Base-by-base conservation (phyloP, 257 asterid genomes). In the Datura wrightii region DNA sequence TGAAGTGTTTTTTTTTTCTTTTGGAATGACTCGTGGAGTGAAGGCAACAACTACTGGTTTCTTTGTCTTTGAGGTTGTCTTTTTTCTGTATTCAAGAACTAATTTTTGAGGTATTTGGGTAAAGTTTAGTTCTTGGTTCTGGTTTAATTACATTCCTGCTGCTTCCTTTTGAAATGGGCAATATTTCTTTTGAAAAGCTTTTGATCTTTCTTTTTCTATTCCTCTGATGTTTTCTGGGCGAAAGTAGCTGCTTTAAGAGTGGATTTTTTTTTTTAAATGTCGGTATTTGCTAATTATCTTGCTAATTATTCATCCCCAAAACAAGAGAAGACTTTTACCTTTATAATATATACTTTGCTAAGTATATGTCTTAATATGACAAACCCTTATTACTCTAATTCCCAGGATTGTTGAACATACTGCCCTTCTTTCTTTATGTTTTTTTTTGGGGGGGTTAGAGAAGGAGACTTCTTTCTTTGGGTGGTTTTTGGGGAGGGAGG, bases 131-230 rank as follows among this genome's bases (percentile, higher is more conserved):
- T 81, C 11, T 58, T 81, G 84, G 76, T 36, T 66, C 19, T 52
- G 70, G 84, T 39, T 34, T 58, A 55, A 39, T 80, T 80, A 8
- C 19, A 2, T 41, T 41, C 31, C 34, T 69, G 34, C 1, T 60
- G 41, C 8, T 41, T 81, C 9, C 18, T 81, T 63, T 62, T 63
- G 5, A 44, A 82, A 37, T n/a, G 79, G 79, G 16, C 79, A 62
- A 55, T 82, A 82, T 62, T 82, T 60, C 4, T 83, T 79, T 79
- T 69, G 36, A 39, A 41, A 69, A 69, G 60, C 39, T 37, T 36
- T 39, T 53, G 80, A 83, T 36, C 79, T 83, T 36, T 66, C 54
- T 31, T 50, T 55, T 56, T 56, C 52, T 48, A n/a, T 63, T 15
- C n/a, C 15, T 15, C 56, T 34, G 59, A 63, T 10, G 18, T 66